Evolutionary conservation across 805 yeast species (phyloP), one percentile per base, ranked within the genome.

Genomic region (Scheffersomyces stipitis): DNA sequence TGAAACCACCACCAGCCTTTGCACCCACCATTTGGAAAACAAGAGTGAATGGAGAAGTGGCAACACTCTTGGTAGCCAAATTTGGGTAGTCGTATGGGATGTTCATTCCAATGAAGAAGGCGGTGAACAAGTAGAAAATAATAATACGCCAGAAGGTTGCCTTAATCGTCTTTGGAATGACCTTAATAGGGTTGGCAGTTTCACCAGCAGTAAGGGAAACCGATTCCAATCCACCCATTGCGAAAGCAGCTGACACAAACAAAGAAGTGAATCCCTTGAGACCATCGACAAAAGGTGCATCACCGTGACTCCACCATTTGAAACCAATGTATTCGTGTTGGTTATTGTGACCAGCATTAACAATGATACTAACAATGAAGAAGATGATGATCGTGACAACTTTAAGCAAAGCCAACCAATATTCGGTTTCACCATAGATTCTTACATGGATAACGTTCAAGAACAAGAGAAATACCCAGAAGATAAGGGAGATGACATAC

Each of bases 321-420:
- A 67, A 64, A 3, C 73, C 73, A 28, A 66, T 60, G 45, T 66
- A 68, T 30, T 60, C 63, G 34, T 65, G 58, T n/a, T 38, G 24
- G 8, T 66, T 64, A 44, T 78, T 79, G 33, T 80, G 80, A 29
- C 85, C 85, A 15, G 71, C 77, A 48, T 76, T 77, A 33, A 74
- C 80, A 6, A 78, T 69, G 38, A 80, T 60, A 37, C 81, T 72
- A 34, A 78, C 54, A 18, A 75, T 73, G 58, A 78, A 78, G 51
- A 76, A 79, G 5, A 79, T 78, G 8, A 75, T 42, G 27, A 80
- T 71, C 13, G 86, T 76, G 2, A 80, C 52, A 4, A 78, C 70
- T 45, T 67, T 68, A 34, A 67, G 52, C 14, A 62, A 28, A 18
- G 71, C 66, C 31, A 67, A 52, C 49, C 58, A 56, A 42, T 65